Conservation (phyloP, 306 rosid genomes). For the Quercus agrifolia region DNA sequence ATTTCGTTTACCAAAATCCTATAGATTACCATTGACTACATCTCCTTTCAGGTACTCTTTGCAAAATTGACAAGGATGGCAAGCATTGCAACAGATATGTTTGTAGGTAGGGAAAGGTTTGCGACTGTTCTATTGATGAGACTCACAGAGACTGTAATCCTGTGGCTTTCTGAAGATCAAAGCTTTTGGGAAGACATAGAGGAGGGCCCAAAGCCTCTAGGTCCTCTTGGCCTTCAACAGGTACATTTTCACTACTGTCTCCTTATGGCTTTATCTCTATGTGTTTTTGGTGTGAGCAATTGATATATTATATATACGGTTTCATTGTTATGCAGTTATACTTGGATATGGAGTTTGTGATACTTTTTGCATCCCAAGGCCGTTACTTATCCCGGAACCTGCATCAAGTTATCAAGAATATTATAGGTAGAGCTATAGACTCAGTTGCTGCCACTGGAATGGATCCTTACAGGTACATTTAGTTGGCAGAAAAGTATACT, state of each 20-base stretch:
- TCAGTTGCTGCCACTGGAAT: conserved; percentile 73
- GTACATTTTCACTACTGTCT: conserved; percentile 23
- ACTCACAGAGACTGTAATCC: conserved; percentile 77
- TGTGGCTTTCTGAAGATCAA: conserved; percentile 86
- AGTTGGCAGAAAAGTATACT: background rate
- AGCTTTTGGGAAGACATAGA: conserved; percentile 85
- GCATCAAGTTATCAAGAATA: conserved; percentile 77
- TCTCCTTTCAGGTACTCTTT: conserved; percentile 52
- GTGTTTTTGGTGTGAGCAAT: background rate
- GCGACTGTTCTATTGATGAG: conserved; percentile 86
- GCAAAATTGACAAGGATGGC: conserved; percentile 60
- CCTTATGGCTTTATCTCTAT: background rate
- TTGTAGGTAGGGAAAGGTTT: conserved; percentile 86
- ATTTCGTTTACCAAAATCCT: background rate
- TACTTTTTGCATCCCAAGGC: conserved; percentile 84
- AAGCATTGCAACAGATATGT: conserved; percentile 60
- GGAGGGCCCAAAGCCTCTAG: conserved; percentile 58
- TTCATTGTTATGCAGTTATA: conserved; percentile 58
- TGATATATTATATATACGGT: background rate
- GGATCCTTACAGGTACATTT: conserved; percentile 79
- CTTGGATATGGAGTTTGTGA: conserved; percentile 94
- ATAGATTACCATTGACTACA: background rate
- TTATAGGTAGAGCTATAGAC: conserved; percentile 66
- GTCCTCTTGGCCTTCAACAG: conserved; percentile 93
- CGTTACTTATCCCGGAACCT: conserved; percentile 80